These are phyloP conservation scores for Fomitopsis serialis DNA, from an alignment of 768 basidiomycete genomes.

Conservation along the genomic window DNA sequence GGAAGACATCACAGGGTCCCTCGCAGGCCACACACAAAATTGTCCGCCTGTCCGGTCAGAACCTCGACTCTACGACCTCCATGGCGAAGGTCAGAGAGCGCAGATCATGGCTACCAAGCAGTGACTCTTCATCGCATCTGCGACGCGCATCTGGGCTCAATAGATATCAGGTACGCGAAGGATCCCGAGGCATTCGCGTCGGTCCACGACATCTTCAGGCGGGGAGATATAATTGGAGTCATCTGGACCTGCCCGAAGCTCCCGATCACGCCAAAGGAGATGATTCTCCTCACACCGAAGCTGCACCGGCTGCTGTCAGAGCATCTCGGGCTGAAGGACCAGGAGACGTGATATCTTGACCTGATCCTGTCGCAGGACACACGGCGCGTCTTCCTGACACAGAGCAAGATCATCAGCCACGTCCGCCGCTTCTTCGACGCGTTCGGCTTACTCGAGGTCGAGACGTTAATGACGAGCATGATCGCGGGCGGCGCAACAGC, in stretches of 20 bases:
- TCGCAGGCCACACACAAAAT: slow-evolving; percentile 93
- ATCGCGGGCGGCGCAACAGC: slow-evolving; percentile 97
- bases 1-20: slow-evolving; percentile 47
- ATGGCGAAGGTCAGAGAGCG: slow-evolving; percentile 86
- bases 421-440: slow-evolving; percentile 85
- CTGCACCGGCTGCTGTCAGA: slow-evolving; percentile 91
- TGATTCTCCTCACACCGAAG: slow-evolving; percentile 91
- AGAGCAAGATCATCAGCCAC: slow-evolving; percentile 89
- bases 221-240: slow-evolving; percentile 96
- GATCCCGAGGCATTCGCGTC: slow-evolving; percentile 61
- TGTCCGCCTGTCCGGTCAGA: slow-evolving; percentile 76
- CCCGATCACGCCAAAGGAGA: slow-evolving; percentile 75
- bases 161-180: slow-evolving; percentile 47
- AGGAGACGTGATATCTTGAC: slow-evolving; percentile 96
- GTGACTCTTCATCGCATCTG: slow-evolving; percentile 28
- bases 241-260: slow-evolving; percentile 86
- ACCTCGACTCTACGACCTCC: slow-evolving; percentile 93
- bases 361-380: slow-evolving; percentile 91
- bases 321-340: slow-evolving; percentile 94
- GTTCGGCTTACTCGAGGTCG: slow-evolving; percentile 96
- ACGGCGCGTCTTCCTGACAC: slow-evolving; percentile 85
- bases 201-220: slow-evolving; percentile 81
- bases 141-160: not conserved
- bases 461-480: slow-evolving; percentile 97
- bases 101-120: slow-evolving; percentile 92